Evolutionary conservation across 768 basidiomycete genomes (phyloP).

Genomic region (Kwoniella shandongensis): DNA sequence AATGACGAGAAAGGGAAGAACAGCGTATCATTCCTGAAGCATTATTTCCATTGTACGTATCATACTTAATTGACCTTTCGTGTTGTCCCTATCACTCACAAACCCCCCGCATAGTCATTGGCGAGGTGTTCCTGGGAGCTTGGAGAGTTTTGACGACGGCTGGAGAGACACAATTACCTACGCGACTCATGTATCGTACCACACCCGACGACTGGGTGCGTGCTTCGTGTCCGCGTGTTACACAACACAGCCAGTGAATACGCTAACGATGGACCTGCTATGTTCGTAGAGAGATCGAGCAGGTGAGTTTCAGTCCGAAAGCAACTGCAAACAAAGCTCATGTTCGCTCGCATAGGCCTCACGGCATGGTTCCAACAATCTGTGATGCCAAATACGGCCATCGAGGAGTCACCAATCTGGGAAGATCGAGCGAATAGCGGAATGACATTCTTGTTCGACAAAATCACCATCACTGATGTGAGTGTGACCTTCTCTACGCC

Average conservation of each 20-base stretch:
- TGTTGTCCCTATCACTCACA: not conserved
- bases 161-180: conserved; percentile 32
- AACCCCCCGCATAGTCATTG: conserved; percentile 15
- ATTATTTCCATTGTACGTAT: conserved; percentile 44
- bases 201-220: conserved; percentile 39
- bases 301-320: conserved; percentile 8
- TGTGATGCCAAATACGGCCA: conserved; percentile 31
- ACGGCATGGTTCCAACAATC: conserved; percentile 42
- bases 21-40: conserved; percentile 30
- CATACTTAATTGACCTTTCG: not conserved
- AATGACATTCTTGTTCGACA: conserved; percentile 34
- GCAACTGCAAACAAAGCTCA: not conserved
- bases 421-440: conserved; percentile 26
- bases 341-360: conserved; percentile 10
- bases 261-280: not conserved
- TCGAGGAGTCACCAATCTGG: conserved; percentile 37
- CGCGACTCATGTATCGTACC: conserved; percentile 34
- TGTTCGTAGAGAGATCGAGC: conserved; percentile 26
- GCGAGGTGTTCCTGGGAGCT: conserved; percentile 41
- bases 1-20: conserved; percentile 33
- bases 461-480: conserved; percentile 35
- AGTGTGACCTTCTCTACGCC: conserved; percentile 4
- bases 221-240: not conserved
- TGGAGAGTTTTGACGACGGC: conserved; percentile 36
- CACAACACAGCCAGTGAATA: conserved; percentile 1